Evolutionary conservation across 148 eudicot genomes (phyloP).

Genomic region (Talinum fruticosum): DNA sequence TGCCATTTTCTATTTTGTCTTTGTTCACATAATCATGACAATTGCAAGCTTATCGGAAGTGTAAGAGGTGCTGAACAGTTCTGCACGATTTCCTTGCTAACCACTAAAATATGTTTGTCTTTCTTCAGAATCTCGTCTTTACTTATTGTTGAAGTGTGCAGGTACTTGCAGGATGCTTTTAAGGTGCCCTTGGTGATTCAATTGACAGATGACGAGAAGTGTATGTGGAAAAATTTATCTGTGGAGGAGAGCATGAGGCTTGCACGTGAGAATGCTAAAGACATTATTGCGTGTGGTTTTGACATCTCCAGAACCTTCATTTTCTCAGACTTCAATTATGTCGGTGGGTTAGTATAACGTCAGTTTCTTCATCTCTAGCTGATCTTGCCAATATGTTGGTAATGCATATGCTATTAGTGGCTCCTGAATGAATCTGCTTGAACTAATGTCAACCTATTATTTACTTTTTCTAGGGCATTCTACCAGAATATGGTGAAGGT

Average conservation of each 20-base stretch:
- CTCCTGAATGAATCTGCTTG: not conserved
- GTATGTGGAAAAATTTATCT: constrained; percentile 89
- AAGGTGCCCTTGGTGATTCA: constrained; percentile 97
- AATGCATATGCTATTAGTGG: not conserved
- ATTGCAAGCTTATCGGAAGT: not conserved
- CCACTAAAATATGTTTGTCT: not conserved
- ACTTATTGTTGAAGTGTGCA: constrained; percentile 39
- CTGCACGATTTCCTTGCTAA: not conserved
- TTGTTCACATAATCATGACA: not conserved
- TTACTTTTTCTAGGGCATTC: constrained; percentile 53
- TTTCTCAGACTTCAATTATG: constrained; percentile 81
- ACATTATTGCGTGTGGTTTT: constrained; percentile 97
- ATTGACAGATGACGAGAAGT: constrained; percentile 95
- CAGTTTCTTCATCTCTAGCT: not conserved
- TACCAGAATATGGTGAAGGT: constrained; percentile 86
- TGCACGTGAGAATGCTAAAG: constrained; percentile 98
- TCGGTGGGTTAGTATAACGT: constrained; percentile 71
- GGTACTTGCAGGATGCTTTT: constrained; percentile 97
- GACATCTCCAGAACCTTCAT: constrained; percentile 86
- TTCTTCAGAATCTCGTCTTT: not conserved
- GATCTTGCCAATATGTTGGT: not conserved
- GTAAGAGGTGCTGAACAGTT: not conserved
- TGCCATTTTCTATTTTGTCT: not conserved
- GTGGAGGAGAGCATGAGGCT: constrained; percentile 93
- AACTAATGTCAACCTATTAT: not conserved